Percentiles rank a stretch among this genome's conserved stretches.
Conservation (phyloP, 2,329 filamentous ascomycete species). For the Ceratocystis ficicola region DNA sequence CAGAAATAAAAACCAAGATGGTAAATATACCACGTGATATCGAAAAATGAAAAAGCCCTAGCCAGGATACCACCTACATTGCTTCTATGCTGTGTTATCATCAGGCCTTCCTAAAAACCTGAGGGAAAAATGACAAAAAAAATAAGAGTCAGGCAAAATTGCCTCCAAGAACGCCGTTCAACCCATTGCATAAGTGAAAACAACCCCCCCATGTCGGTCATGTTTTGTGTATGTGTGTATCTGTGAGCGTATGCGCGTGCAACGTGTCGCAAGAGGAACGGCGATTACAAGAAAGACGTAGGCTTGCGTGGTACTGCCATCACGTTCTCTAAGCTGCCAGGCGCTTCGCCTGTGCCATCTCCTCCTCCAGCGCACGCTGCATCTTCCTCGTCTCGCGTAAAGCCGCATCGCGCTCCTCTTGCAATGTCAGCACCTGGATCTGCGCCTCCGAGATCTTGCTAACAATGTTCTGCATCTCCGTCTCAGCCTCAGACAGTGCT, state of each 20-base stretch:
- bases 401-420: slow-evolving; percentile 62
- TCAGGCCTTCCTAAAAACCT: too few species aligned
- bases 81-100: too few species aligned
- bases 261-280: neutral
- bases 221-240: neutral
- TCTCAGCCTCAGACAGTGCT: slow-evolving; percentile 47
- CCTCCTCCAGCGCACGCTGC: slow-evolving; percentile 52
- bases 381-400: slow-evolving; percentile 58
- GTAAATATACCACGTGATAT: too few species aligned
- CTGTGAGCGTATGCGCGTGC: neutral
- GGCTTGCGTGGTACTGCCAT: neutral
- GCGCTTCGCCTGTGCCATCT: slow-evolving; percentile 32
- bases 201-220: too few species aligned
- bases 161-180: too few species aligned
- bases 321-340: slow-evolving; percentile 10
- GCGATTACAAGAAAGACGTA: too few species aligned
- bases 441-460: slow-evolving; percentile 68
- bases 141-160: too few species aligned
- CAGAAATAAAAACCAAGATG: too few species aligned
- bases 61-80: too few species aligned
- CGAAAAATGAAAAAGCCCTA: too few species aligned
- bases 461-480: slow-evolving; percentile 73
- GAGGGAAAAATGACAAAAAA: too few species aligned
- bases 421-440: slow-evolving; percentile 70
- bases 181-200: too few species aligned